phyloP scores from a whole-genome alignment of 257 asterid genomes.

The Gentiana dahurica region DNA sequence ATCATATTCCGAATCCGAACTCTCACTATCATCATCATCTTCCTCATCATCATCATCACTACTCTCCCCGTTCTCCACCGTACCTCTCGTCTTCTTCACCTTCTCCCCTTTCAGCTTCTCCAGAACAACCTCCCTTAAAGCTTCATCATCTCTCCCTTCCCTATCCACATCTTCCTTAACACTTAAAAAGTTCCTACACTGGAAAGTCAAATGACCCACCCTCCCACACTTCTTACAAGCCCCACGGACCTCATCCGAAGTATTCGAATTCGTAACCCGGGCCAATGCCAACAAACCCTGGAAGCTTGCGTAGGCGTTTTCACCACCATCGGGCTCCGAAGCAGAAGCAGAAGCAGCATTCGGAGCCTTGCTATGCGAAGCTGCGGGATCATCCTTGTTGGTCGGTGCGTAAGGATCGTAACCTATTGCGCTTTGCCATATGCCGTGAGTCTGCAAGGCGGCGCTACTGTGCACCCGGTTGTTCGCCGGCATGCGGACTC shows the following conservation, averaged over 20 bases:
- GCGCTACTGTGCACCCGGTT: constrained; percentile 99
- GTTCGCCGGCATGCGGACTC: constrained; percentile 99
- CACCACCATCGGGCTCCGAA: constrained; percentile 49
- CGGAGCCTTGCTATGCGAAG: constrained; percentile 8
- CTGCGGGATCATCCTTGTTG: constrained; percentile 44
- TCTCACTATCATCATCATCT: constrained; percentile 45
- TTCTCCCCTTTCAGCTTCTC: constrained; percentile 48
- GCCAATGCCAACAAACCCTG: constrained; percentile 93
- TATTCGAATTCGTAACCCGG: constrained; percentile 64
- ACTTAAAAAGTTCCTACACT: constrained; percentile 92
- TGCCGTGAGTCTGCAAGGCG: constrained; percentile 95
- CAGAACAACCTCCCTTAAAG: constrained; percentile 53
- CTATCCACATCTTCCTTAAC: constrained; percentile 49
- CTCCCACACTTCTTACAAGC: constrained; percentile 88
- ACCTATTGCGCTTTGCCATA: constrained; percentile 99
- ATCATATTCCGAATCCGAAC: constrained; percentile 58
- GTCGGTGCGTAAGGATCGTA: constrained; percentile 95
- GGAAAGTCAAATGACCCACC: constrained; percentile 87
- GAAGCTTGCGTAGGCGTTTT: constrained; percentile 78
- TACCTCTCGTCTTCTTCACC: constrained; percentile 11
- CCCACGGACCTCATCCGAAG: constrained; percentile 82
- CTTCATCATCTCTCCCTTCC: constrained; percentile 41
- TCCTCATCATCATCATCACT: constrained; percentile 51
- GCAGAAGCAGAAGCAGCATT: constrained; percentile 7
- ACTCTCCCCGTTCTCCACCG: constrained; percentile 19